phyloP scores from a whole-genome alignment of 345 rosid genomes.

The Mallotus nudiflorus region DNA sequence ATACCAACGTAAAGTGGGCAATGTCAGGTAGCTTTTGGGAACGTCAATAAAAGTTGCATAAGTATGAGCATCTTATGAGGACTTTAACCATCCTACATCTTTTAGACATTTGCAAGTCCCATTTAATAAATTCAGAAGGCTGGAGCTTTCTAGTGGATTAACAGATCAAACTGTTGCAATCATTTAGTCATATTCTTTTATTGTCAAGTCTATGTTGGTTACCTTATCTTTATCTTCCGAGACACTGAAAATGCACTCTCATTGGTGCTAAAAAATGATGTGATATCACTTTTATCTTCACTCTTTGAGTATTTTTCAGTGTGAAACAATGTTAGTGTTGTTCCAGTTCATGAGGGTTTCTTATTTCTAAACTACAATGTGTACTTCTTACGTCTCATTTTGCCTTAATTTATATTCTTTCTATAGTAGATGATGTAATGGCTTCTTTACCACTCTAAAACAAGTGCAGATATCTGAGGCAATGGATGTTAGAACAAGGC shows the following conservation, averaged over 20 bases:
- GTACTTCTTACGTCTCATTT: neutral
- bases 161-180: neutral
- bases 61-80: neutral
- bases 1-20: neutral
- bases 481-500: slow-evolving; percentile 95
- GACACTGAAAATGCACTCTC: neutral
- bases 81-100: neutral
- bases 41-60: neutral
- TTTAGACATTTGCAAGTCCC: neutral
- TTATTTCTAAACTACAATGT: neutral
- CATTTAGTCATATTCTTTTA: neutral
- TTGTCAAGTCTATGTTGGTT: neutral
- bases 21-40: neutral
- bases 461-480: slow-evolving; percentile 78
- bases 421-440: neutral
- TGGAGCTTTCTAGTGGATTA: neutral
- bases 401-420: neutral
- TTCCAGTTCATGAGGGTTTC: neutral
- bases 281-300: neutral
- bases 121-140: neutral
- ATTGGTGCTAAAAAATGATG: neutral
- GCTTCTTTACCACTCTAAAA: slow-evolving; percentile 6
- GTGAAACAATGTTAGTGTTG: neutral
- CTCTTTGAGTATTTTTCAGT: neutral
- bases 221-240: neutral